phyloP scores from a whole-genome alignment of 495 filamentous ascomycete species.

The Platismatia glauca region DNA sequence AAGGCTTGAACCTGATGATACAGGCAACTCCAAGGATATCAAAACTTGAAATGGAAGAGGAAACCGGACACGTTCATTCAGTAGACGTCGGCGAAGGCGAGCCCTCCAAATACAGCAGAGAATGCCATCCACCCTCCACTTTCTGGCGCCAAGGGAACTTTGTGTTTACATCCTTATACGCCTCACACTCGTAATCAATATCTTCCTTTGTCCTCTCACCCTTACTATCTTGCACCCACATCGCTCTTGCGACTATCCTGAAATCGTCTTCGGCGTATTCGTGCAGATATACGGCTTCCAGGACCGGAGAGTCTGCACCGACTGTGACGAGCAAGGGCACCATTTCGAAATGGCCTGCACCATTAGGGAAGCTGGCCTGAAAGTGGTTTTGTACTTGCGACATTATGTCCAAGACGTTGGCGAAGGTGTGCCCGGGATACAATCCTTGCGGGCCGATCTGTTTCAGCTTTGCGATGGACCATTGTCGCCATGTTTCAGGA shows the following conservation, averaged over 20 bases:
- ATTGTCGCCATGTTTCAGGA: not conserved
- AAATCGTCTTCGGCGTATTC: not conserved
- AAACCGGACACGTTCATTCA: not conserved
- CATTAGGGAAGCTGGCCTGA: not conserved
- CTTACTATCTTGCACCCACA: not conserved
- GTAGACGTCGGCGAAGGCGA: not conserved
- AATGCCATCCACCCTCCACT: not conserved
- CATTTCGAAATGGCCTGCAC: not conserved
- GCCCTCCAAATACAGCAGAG: not conserved
- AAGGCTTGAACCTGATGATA: no score
- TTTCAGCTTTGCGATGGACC: not conserved
- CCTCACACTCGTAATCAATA: not conserved
- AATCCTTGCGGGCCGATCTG: not conserved
- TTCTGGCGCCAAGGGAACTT: not conserved
- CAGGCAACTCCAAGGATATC: no score
- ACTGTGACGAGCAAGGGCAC: constrained; percentile 1
- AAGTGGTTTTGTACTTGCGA: not conserved
- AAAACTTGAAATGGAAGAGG: not conserved
- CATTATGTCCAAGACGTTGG: constrained; percentile 1
- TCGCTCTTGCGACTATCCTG: not conserved
- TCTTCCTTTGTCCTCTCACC: not conserved
- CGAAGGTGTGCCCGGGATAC: not conserved
- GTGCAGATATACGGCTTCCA: not conserved
- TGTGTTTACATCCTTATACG: not conserved
- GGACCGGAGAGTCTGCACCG: not conserved